Evolutionary conservation across 768 basidiomycete species (phyloP), one percentile per base, ranked within the genome.

Genomic region (Clitopilus hobsonii): DNA sequence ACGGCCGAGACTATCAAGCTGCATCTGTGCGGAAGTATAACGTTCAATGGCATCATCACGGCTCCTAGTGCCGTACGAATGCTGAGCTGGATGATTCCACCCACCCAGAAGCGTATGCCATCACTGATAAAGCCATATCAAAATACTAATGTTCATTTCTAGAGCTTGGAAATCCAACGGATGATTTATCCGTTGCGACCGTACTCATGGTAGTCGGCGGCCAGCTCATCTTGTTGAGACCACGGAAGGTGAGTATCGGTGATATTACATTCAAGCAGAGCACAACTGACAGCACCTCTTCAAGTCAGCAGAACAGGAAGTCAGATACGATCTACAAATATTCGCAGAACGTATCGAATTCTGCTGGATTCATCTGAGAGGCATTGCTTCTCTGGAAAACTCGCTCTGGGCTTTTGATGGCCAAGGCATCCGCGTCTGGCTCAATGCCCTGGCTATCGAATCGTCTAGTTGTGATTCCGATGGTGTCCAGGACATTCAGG

Each of bases 341-440:
- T 87, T 99, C 41, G 94, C 96, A 0, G 93, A 97, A 58, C 84
- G 88, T n/a, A 91, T 98, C 60, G 96, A 99, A 66, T 94, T 97
- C 65, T 99, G 95, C 69, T 99, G 96, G 96, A 97, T 95, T 53
- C 96, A 98, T 74, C 76, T 99, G 38, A 84, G 89, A 32, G 96
- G 96, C 1, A 93, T 99, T 36, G 91, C 88, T 5, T 84, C 91
- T 1, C 73, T 99, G 48, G 96, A 98, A 67, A 99, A 99, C 71
- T 98, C 95, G 5, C 75, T 99, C 20, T 99, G 96, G 96, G 96
- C 88, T 1, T 99, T 92, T 68, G 96, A 98, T 60, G 96, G 94
- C 2, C 79, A 83, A 56, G 84, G 84, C 8, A 88, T 99, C 61
- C 77, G 94, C 26, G 86, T 98, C 14, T 99, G 97, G 97, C 74